Base-by-base conservation (phyloP, 441 rosid genomes). In the Syzygium syzygioides region DNA sequence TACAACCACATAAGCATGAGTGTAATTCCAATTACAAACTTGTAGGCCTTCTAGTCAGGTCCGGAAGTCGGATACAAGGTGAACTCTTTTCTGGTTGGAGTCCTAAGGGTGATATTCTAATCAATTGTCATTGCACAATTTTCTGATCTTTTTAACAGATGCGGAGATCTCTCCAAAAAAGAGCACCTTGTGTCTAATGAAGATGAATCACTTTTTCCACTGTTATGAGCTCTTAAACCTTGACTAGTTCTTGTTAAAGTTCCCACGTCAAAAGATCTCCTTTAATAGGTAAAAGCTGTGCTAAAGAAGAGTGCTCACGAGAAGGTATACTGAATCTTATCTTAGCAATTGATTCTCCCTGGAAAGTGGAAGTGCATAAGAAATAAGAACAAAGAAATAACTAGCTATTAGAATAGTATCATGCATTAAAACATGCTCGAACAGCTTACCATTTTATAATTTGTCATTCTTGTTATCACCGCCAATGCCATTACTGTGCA, bases 381-480 rank as follows among this genome's bases (percentile, higher is more conserved):
- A 37, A 76, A 41, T 76, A 76, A 76, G 80, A 76, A 76, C 52
- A 23, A 41, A 37, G n/a, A 41, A 41, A 76, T 41, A 23, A 41
- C n/a, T 41, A 76, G 83, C 83, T 76, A 76, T 76, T 76, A 41
- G 83, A 76, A 52, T n/a, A 3, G 53, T 23, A 76, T 76, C 83
- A 76, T 18, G 4, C 83, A 76, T 76, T 25, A 41, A 76, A 76
- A 76, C n/a, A 76, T 76, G 6, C 83, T 26, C 23, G 71, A 60
- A 93, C 89, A 86, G 86, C 93, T 92, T 93, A 94, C 96, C 94
- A 91, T 92, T 88, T 93, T 92, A 91, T 56, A 87, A 86, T 85
- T 89, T 93, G 90, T 92, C 89, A 87, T 85, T 89, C 89, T 79
- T 85, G 85, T 89, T 89, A 84, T 88, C 93, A 52, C 87, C 90